phyloP scores from a whole-genome alignment of 2,329 filamentous ascomycete genomes.

The Epichloe amarillans region DNA sequence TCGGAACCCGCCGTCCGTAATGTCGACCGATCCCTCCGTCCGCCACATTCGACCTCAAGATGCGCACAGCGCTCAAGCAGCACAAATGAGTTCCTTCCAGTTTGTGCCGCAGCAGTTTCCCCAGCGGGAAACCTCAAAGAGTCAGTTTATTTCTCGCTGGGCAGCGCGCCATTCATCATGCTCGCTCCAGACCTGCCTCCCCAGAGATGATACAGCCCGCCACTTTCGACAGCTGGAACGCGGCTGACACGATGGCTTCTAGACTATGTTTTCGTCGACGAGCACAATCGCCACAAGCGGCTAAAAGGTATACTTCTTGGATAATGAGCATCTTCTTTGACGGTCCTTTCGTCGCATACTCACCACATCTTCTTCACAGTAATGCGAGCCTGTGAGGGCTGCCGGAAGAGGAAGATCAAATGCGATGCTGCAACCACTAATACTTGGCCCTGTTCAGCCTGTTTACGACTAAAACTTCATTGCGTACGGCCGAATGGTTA shows the following conservation, averaged over 20 bases:
- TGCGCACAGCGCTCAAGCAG: slow-evolving; percentile 31
- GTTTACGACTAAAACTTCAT: slow-evolving; percentile 79
- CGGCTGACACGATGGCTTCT: slow-evolving; percentile 3
- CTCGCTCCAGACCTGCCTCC: slow-evolving; percentile 5
- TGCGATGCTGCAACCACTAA: slow-evolving; percentile 96
- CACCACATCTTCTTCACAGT: slow-evolving; percentile 35
- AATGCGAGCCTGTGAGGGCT: slow-evolving; percentile 95
- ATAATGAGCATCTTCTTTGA: background rate
- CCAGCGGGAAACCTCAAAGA: slow-evolving; percentile 67
- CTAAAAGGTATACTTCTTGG: slow-evolving; percentile 60
- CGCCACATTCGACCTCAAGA: slow-evolving; percentile 54
- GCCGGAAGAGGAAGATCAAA: slow-evolving; percentile 89
- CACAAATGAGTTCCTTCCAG: slow-evolving; percentile 54
- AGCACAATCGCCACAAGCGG: slow-evolving; percentile 95
- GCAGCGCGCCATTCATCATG: slow-evolving; percentile 11
- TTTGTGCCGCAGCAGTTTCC: slow-evolving; percentile 50
- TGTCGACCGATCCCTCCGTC: slow-evolving; percentile 48
- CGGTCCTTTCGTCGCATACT: background rate
- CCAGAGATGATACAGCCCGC: background rate
- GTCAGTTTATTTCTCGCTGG: slow-evolving; percentile 34
- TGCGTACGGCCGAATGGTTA: slow-evolving; percentile 80
- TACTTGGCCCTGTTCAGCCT: slow-evolving; percentile 93
- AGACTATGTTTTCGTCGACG: slow-evolving; percentile 97
- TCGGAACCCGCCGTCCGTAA: slow-evolving; percentile 19
- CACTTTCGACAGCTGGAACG: background rate